Conservation (phyloP, 345 rosid genomes). For the Eucalyptus leucophloia region DNA sequence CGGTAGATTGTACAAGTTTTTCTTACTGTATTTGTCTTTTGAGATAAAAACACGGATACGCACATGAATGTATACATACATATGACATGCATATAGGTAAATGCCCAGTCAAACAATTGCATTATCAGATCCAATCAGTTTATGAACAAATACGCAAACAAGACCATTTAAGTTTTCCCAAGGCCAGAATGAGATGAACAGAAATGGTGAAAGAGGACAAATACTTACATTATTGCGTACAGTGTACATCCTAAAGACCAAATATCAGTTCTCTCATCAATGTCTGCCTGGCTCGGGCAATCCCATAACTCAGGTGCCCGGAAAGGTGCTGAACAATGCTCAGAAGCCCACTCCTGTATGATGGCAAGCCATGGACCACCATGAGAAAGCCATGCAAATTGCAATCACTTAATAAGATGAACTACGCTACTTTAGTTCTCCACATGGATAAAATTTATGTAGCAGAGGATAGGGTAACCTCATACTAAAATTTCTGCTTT, state of each 20-base stretch:
- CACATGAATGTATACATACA: not conserved
- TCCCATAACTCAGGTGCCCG: constrained; percentile 99
- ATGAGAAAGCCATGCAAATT: not conserved
- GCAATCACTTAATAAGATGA: not conserved
- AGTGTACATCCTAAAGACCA: constrained; percentile 99
- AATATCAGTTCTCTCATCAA: constrained; percentile 95
- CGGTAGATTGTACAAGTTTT: not conserved
- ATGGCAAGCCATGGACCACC: not conserved
- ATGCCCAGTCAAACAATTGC: not conserved
- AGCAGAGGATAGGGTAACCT: not conserved
- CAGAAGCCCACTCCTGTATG: constrained; percentile 90
- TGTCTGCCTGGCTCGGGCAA: constrained; percentile 89
- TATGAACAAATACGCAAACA: not conserved
- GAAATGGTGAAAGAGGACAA: not conserved
- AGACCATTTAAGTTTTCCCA: not conserved
- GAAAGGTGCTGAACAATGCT: constrained; percentile 93
- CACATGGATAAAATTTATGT: not conserved
- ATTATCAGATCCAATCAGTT: not conserved
- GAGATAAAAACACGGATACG: not conserved
- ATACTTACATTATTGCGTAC: constrained; percentile 86
- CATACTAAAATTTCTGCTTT: not conserved
- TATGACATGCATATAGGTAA: not conserved
- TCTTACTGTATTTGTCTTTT: not conserved
- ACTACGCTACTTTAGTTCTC: not conserved
- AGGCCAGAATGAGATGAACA: not conserved